Evolutionary conservation across 2,329 filamentous ascomycete species (phyloP).

Genomic region (Tolypocladium ovalisporum): DNA sequence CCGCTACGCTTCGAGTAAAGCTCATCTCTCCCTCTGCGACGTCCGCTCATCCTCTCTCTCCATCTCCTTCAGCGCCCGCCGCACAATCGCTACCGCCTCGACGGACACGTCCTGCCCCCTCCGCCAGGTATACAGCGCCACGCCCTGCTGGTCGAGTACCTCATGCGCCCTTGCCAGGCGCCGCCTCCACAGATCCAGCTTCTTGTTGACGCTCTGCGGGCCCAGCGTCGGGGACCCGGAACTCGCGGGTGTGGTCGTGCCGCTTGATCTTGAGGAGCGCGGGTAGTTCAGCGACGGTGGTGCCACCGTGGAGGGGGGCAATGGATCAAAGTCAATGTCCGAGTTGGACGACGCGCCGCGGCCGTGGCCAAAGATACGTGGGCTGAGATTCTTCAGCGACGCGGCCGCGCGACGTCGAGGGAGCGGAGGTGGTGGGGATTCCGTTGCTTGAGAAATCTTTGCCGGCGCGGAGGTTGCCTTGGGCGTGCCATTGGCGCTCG

Average conservation of each 20-base stretch:
- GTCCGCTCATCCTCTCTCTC: conserved; percentile 10
- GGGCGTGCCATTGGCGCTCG: conserved; percentile 8
- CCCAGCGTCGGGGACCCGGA: conserved; percentile 20
- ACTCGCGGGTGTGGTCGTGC: conserved; percentile 16
- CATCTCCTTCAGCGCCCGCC: conserved; percentile 38
- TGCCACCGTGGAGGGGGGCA: conserved; percentile 20
- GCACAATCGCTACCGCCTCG: conserved; percentile 55
- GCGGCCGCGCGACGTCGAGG: conserved; percentile 34
- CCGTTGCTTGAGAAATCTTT: conserved; percentile 1
- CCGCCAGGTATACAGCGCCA: conserved; percentile 63
- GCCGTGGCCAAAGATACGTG: conserved; percentile 15
- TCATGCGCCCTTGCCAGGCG: conserved; percentile 56
- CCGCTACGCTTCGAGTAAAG: background rate
- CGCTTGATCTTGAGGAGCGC: conserved; percentile 18
- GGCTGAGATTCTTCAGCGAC: conserved; percentile 20
- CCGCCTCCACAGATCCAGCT: conserved; percentile 61
- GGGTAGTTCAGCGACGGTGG: conserved; percentile 10
- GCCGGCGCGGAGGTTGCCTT: conserved; percentile 1
- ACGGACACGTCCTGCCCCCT: conserved; percentile 57
- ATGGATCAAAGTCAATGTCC: conserved; percentile 29
- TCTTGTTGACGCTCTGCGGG: conserved; percentile 44
- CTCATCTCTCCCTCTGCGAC: background rate
- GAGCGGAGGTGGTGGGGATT: conserved; percentile 29
- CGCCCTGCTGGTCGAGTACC: conserved; percentile 50
- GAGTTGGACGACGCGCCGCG: conserved; percentile 23